A percentile compares a stretch with the other conserved stretches of the same genome.
Evolutionary conservation across 116 monocot species (phyloP).

Genomic region (Trichopus zeylanicus): DNA sequence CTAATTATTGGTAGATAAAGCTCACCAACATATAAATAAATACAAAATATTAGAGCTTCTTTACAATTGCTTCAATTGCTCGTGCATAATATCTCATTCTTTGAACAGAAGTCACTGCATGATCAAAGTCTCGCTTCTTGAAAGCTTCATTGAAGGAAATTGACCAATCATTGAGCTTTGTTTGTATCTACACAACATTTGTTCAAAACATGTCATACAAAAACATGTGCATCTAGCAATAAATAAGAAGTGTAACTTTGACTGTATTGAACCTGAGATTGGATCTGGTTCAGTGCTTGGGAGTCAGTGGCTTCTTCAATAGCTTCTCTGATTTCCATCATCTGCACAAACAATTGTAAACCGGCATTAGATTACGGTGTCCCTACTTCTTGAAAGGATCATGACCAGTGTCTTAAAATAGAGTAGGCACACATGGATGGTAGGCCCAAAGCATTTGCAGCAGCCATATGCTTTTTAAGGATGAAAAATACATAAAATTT

Average conservation of each 20-base stretch:
- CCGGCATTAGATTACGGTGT: too few relatives aligned
- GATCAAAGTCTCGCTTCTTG: conserved; percentile 31
- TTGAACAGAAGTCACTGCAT: conserved; percentile 39
- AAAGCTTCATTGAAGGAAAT: conserved; percentile 49
- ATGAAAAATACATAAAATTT: too few relatives aligned
- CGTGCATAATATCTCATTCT: conserved; percentile 90
- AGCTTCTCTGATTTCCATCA: conserved; percentile 88
- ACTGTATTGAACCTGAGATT: conserved; percentile 28
- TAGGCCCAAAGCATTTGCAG: too few relatives aligned
- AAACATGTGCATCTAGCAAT: not conserved
- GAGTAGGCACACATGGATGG: too few relatives aligned
- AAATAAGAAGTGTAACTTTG: not conserved
- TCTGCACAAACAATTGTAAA: conserved; percentile 47
- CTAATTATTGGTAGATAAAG: not conserved
- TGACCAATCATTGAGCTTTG: conserved; percentile 47
- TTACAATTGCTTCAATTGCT: conserved; percentile 66
- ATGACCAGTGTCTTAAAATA: too few relatives aligned
- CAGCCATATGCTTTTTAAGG: too few relatives aligned
- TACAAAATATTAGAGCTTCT: conserved; percentile 64
- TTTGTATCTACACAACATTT: conserved; percentile 29
- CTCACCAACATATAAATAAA: not conserved
- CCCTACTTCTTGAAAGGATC: too few relatives aligned
- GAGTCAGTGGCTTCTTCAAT: conserved; percentile 59
- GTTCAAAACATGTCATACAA: not conserved
- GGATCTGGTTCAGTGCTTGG: conserved; percentile 46